Conservation (phyloP, 2,329 filamentous ascomycete species). For the Botrytis paeoniae region DNA sequence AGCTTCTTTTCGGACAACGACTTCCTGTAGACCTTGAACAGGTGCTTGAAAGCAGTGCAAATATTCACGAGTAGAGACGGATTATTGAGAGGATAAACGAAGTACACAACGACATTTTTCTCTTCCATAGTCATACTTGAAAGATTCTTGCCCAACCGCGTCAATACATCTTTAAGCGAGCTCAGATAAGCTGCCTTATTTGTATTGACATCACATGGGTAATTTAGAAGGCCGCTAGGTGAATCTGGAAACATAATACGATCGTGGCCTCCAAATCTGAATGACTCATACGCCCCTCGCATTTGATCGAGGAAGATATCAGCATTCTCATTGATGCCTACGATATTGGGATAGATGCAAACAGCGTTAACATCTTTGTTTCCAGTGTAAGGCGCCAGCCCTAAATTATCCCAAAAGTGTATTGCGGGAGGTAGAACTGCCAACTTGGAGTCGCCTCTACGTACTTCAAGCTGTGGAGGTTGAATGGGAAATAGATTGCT, state of each 20-base stretch:
- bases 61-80: constrained; percentile 64
- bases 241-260: constrained; percentile 42
- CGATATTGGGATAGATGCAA: constrained; percentile 66
- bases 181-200: constrained; percentile 25
- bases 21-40: constrained; percentile 63
- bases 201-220: constrained; percentile 30
- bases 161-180: constrained; percentile 34
- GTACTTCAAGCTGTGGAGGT: constrained; percentile 69
- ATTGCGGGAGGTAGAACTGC: constrained; percentile 73
- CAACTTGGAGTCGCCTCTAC: constrained; percentile 64
- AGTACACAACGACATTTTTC: constrained; percentile 70
- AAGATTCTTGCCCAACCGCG: constrained; percentile 34
- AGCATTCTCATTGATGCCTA: constrained; percentile 59
- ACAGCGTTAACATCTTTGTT: constrained; percentile 68
- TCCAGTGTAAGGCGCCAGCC: constrained; percentile 68
- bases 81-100: constrained; percentile 66
- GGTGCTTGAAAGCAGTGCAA: constrained; percentile 69
- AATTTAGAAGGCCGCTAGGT: constrained; percentile 35
- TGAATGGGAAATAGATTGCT: constrained; percentile 60
- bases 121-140: constrained; percentile 38
- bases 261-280: constrained; percentile 66
- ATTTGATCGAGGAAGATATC: constrained; percentile 65
- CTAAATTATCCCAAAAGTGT: constrained; percentile 78
- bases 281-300: constrained; percentile 68
- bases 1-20: constrained; percentile 49